Evolutionary conservation across 2,329 filamentous ascomycete species (phyloP).

Genomic region (Xylaria multiplex): DNA sequence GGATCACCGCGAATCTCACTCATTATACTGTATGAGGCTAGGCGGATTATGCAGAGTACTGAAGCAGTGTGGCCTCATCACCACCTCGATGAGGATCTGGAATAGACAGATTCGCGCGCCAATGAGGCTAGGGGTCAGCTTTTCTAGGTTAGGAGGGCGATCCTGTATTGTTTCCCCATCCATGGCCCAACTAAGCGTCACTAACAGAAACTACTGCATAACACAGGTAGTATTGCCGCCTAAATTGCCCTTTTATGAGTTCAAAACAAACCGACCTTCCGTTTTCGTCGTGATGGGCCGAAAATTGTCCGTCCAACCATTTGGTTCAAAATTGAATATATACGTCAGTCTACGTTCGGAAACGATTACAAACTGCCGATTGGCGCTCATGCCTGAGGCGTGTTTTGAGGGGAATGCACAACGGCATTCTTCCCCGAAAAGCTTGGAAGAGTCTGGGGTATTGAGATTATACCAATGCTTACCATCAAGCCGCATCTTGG

Average conservation of each 20-base stretch:
- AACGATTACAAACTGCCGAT: conserved; percentile 4
- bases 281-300: conserved; percentile 14
- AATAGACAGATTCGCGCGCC: conserved; percentile 9
- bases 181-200: neutral
- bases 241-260: conserved; percentile 7
- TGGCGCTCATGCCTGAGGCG: conserved; percentile 7
- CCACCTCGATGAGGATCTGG: neutral
- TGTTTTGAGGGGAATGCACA: neutral
- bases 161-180: conserved; percentile 1
- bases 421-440: conserved; percentile 1
- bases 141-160: too few species aligned
- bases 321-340: neutral
- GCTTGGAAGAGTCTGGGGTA: neutral
- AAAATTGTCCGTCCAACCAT: conserved; percentile 31
- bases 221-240: conserved; percentile 12
- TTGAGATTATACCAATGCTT: neutral
- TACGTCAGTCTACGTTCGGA: neutral
- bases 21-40: neutral
- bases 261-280: conserved; percentile 24
- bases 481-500: neutral
- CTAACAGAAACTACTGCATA: neutral
- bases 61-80: neutral
- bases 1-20: conserved; percentile 10
- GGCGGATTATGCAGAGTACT: neutral
- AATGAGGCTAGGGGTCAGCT: neutral